These are phyloP conservation scores for Aspergillus steynii DNA, from an alignment of 495 filamentous ascomycete genomes.

Conservation along the genomic window DNA sequence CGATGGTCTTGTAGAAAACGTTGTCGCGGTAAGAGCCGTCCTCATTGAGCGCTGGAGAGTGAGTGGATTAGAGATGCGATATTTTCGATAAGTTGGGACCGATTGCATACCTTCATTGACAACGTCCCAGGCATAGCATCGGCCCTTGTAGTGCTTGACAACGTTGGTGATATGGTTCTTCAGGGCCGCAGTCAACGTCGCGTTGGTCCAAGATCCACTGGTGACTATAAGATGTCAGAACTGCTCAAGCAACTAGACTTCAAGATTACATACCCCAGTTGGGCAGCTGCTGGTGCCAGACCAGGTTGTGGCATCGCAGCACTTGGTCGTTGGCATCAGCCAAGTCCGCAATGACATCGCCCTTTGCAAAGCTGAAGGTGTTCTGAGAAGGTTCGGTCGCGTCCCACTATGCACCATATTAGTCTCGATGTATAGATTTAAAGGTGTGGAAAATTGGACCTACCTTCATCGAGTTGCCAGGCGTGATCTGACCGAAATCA, in stretches of 20 bases:
- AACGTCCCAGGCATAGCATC: slow-evolving; percentile 49
- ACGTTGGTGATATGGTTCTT: slow-evolving; percentile 54
- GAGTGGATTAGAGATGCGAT: slow-evolving; percentile 1
- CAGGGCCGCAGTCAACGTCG: slow-evolving; percentile 50
- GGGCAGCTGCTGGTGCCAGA: slow-evolving; percentile 63
- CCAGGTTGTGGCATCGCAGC: slow-evolving; percentile 60
- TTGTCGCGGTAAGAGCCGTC: slow-evolving; percentile 46
- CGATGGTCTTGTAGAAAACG: slow-evolving; percentile 44
- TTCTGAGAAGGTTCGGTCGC: slow-evolving; percentile 49
- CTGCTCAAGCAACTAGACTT: background rate
- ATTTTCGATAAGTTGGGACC: background rate
- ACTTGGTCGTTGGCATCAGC: slow-evolving; percentile 55
- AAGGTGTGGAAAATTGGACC: slow-evolving; percentile 5
- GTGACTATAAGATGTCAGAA: slow-evolving; percentile 37
- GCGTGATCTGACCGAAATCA: slow-evolving; percentile 61
- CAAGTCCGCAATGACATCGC: slow-evolving; percentile 50
- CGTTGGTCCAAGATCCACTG: slow-evolving; percentile 54
- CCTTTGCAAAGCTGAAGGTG: slow-evolving; percentile 50
- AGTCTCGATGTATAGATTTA: slow-evolving; percentile 5
- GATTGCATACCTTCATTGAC: slow-evolving; percentile 37
- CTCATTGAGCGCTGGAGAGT: slow-evolving; percentile 38
- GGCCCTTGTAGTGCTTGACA: slow-evolving; percentile 56
- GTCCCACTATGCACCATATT: slow-evolving; percentile 41
- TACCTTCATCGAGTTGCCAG: slow-evolving; percentile 59
- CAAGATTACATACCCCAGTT: slow-evolving; percentile 45